These are phyloP conservation scores for Salvia sclarea DNA, from an alignment of 305 asterid species.

Conservation along the genomic window DNA sequence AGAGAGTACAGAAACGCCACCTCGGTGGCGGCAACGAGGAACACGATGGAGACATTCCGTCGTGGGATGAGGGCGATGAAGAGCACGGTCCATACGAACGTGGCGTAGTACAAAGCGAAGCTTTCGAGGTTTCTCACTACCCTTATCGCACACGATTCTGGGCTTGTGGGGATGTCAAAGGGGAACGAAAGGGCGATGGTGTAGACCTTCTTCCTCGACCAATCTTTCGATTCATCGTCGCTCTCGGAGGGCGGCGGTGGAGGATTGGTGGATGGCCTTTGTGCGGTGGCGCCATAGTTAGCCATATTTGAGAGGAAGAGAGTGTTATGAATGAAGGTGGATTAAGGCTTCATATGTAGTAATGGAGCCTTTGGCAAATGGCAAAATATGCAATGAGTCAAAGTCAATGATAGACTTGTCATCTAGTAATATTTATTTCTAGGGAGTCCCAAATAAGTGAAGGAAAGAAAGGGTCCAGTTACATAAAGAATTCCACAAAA, in stretches of 20 bases:
- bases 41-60: conserved; percentile 56
- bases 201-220: conserved; percentile 24
- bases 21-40: conserved; percentile 53
- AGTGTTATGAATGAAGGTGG: not conserved
- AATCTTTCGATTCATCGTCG: conserved; percentile 20
- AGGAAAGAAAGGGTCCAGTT: not conserved
- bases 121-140: conserved; percentile 43
- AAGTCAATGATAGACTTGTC: conserved; percentile 28
- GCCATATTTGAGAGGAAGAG: conserved; percentile 35
- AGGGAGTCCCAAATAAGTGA: not conserved
- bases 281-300: conserved; percentile 45
- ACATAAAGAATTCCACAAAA: not conserved
- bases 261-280: conserved; percentile 41
- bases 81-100: conserved; percentile 58
- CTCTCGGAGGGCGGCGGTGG: conserved; percentile 27
- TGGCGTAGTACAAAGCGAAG: conserved; percentile 45
- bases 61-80: conserved; percentile 56
- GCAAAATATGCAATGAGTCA: not conserved
- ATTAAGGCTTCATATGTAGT: not conserved
- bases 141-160: conserved; percentile 55
- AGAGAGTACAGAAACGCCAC: conserved; percentile 48
- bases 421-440: conserved; percentile 11
- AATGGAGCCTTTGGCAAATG: not conserved
- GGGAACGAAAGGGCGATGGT: conserved; percentile 45
- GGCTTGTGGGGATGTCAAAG: conserved; percentile 54